Evolutionary conservation across 257 asterid species (phyloP).

Genomic region (Paulownia fortunei): DNA sequence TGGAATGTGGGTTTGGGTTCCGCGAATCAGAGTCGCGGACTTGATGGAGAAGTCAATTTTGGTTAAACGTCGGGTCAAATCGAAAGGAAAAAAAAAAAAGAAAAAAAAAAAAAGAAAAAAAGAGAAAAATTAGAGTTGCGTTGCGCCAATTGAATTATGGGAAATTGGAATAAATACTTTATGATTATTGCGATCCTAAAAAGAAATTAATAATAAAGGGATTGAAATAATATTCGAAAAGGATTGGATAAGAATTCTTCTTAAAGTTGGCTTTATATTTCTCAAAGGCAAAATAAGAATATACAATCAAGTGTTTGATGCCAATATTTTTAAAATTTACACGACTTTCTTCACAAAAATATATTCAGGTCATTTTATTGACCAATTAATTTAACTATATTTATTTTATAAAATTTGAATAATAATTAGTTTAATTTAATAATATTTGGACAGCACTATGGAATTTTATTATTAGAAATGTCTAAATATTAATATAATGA

Average conservation of each 20-base stretch:
- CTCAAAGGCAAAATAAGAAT: not conserved
- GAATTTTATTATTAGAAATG: no score
- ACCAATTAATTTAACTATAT: no score
- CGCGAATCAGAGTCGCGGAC: constrained; percentile 44
- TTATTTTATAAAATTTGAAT: no score
- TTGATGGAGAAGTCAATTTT: constrained; percentile 37
- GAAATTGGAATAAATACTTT: constrained; percentile 20
- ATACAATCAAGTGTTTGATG: no score
- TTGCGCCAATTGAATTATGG: not conserved
- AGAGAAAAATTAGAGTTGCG: not conserved
- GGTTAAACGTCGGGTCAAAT: constrained; percentile 43
- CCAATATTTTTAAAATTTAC: no score
- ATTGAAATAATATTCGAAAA: constrained; percentile 24
- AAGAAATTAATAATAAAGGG: not conserved
- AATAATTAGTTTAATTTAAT: no score
- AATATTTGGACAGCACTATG: no score
- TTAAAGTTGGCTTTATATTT: constrained; percentile 14
- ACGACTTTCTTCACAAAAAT: no score
- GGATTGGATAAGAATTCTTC: constrained; percentile 23
- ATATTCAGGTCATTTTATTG: no score
- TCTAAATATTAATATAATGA: no score
- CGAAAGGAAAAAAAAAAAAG: not conserved
- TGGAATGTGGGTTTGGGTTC: constrained; percentile 42
- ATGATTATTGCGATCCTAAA: not conserved
- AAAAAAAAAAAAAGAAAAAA: not conserved